Evolutionary conservation across 192 early-diverging fungal species (phyloP), one percentile per base, ranked within the genome.

Genomic region (Coemansia sp.): DNA sequence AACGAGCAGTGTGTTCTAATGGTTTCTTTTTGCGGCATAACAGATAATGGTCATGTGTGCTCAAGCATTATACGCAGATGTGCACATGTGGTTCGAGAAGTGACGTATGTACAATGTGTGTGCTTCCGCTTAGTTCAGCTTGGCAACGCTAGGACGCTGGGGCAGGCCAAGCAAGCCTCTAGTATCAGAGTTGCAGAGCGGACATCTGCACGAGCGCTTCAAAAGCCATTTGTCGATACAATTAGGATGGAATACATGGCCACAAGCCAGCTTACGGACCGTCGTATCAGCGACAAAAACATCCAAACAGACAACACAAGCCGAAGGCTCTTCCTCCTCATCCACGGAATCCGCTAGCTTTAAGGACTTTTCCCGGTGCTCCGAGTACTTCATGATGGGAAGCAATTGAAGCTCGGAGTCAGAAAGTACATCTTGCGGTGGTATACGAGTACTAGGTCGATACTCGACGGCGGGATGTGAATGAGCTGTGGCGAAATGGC

Each of bases 211-310:
- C n/a, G 78, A 81, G 26, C 74, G 70, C 64, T 57, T 68, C 32
- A 81, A 60, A 21, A 81, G 64, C 78, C 78, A 81, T 11, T 64
- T 69, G 62, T 81, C 78, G 33, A 81, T 69, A 49, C 78, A 81
- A 4, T 55, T 55, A 1, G 70, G 39, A 32, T 81, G 74, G 58
- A 81, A 81, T 7, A 66, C 68, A 35, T 81, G 78, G 37, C 58
- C 39, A 32, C 82, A 84, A 6, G 72, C 66, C 43, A 84, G 69
- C 23, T 42, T 43, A 4, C 82, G 68, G 28, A 84, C 77, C 42
- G 32, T 8, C 21, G 62, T 61, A 10, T 76, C 59, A 0, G 37
- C 61, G 3, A 26, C 14, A 66, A 64, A 79, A 1, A 10, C 13
- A 1, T 80, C 82, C 38, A 84, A 28, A 47, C 82, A 84, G 16